These are phyloP conservation scores for Astrocystis sublimbata DNA, from an alignment of 495 filamentous ascomycete genomes.

Conservation along the genomic window DNA sequence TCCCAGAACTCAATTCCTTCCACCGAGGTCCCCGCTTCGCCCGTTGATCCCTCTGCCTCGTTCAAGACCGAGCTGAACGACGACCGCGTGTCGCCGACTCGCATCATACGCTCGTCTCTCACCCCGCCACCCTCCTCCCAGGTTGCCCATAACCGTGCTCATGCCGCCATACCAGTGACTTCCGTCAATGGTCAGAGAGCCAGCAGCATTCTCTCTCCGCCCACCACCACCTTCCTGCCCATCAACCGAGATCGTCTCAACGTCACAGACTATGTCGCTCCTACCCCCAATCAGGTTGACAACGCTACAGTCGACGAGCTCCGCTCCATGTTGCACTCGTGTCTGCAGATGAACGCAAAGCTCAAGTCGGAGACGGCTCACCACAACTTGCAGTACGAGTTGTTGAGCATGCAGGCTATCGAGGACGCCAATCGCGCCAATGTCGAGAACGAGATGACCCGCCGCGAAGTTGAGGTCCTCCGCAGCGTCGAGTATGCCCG, in stretches of 20 bases:
- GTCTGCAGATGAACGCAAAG: conserved; percentile 56
- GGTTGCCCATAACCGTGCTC: conserved; percentile 41
- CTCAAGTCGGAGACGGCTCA: conserved; percentile 85
- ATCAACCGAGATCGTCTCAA: conserved; percentile 50
- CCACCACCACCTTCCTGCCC: conserved; percentile 55
- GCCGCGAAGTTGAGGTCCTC: conserved; percentile 84
- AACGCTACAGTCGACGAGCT: conserved; percentile 60
- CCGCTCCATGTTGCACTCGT: conserved; percentile 53
- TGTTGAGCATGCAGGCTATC: conserved; percentile 81
- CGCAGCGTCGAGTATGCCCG: conserved; percentile 60
- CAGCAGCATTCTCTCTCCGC: conserved; percentile 53
- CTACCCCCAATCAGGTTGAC: conserved; percentile 64
- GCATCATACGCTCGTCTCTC: conserved; percentile 53
- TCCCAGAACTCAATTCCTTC: conserved; percentile 49
- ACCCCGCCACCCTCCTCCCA: conserved; percentile 79
- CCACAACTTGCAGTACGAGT: conserved; percentile 86
- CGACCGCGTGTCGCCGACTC: conserved; percentile 34
- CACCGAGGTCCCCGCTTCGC: conserved; percentile 45
- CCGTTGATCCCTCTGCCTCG: conserved; percentile 34
- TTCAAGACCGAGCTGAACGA: conserved; percentile 46
- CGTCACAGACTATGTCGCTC: conserved; percentile 54
- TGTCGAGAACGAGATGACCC: conserved; percentile 92
- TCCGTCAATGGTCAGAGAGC: conserved; percentile 47
- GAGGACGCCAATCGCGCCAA: conserved; percentile 85
- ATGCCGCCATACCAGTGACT: conserved; percentile 38